Base-by-base conservation (phyloP, 257 asterid species). In the Scutellaria baicalensis region DNA sequence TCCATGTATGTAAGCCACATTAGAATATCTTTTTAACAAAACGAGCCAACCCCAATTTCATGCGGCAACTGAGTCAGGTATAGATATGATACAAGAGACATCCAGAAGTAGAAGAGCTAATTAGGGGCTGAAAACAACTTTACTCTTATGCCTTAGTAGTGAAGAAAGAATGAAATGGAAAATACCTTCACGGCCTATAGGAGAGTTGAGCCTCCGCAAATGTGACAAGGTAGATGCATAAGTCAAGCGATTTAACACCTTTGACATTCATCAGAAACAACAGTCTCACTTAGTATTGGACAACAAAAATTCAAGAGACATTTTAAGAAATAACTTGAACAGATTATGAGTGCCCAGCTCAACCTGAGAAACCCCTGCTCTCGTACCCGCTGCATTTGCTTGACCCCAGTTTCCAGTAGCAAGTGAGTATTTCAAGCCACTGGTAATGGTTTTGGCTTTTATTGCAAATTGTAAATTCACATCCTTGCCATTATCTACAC, bases 321-420 rank as follows among this genome's bases (percentile, higher is more conserved):
- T 54, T 45, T 23, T 38, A 40, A 63, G 27, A 55, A 56, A 59
- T 21, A n/a, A 43, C 48, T 55, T n/a, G 49, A 67, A 71, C 23
- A 42, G 49, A 58, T 57, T 51, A 75, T 8, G 13, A 13, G 69
- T 33, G 52, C 14, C 56, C 18, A 65, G 7, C 49, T 70, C 69
- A 74, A 93, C 97, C 96, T 93, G 99, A 68, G 99, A 93, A 81
- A 93, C 99, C 70, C 99, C 99, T 72, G 97, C 97, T 78, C 97
- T 87, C 21, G 97, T 91, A 58, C 99, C 97, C 4, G 99, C 99
- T 18, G 97, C 99, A 79, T 93, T 93, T 54, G 98, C 98, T 87
- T 93, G 98, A 70, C 98, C 98, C 98, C 98, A 93, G 76, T 93
- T 93, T 38, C 99, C 99, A 69, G 97, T 93, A 49, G 99, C 93